phyloP scores from a whole-genome alignment of 495 filamentous ascomycete species.

The Patellaria atrata region DNA sequence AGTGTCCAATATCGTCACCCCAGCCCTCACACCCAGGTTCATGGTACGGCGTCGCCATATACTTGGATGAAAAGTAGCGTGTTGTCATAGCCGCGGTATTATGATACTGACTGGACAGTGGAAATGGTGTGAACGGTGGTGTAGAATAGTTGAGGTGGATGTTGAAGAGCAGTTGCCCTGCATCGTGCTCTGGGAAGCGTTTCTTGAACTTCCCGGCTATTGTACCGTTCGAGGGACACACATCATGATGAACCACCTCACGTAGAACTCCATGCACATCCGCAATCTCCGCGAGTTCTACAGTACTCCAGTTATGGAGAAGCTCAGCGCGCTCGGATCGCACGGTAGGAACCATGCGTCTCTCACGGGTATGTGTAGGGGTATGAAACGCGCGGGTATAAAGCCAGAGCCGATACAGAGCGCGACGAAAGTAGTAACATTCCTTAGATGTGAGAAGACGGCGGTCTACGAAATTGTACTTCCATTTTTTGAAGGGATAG shows the following conservation, averaged over 20 bases:
- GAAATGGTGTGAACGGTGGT: slow-evolving; percentile 12
- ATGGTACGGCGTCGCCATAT: slow-evolving; percentile 19
- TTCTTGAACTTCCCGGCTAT: slow-evolving; percentile 43
- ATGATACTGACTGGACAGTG: slow-evolving; percentile 11
- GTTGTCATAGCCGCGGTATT: slow-evolving; percentile 7
- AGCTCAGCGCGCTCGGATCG: slow-evolving; percentile 37
- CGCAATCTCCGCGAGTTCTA: slow-evolving; percentile 42
- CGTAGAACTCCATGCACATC: slow-evolving; percentile 36
- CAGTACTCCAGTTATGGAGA: slow-evolving; percentile 41
- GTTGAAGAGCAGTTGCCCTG: slow-evolving; percentile 36
- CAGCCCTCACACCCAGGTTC: slow-evolving; percentile 39
- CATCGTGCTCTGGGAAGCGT: slow-evolving; percentile 34
- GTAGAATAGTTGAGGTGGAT: slow-evolving; percentile 38
- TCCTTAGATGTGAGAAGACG: slow-evolving; percentile 45
- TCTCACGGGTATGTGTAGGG: slow-evolving; percentile 31
- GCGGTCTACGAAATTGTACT: slow-evolving; percentile 41
- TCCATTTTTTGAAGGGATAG: slow-evolving; percentile 59
- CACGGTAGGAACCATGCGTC: slow-evolving; percentile 31
- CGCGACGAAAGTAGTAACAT: slow-evolving; percentile 44
- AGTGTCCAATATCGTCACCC: slow-evolving; percentile 49
- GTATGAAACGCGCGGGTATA: slow-evolving; percentile 45
- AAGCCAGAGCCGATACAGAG: slow-evolving; percentile 57
- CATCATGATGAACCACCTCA: slow-evolving; percentile 37
- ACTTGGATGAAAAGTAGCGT: slow-evolving; percentile 19
- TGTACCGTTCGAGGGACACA: slow-evolving; percentile 47